Evolutionary conservation across 371 early-diverging fungal genomes (phyloP).

Genomic region (Vairimorpha apis): DNA sequence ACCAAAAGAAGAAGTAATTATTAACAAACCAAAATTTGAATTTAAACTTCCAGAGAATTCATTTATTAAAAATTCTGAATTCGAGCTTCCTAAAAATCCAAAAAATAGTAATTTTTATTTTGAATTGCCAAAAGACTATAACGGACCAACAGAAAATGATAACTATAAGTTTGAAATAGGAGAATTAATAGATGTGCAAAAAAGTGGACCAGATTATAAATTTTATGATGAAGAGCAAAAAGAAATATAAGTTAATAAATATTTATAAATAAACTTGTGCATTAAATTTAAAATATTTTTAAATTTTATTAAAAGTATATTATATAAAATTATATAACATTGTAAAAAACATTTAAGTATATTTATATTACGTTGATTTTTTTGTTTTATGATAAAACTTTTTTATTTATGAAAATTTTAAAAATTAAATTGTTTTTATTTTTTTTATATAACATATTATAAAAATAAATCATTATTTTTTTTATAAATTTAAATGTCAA

Average conservation of each 20-base stretch:
- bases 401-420: too few species aligned
- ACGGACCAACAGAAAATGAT: neutral
- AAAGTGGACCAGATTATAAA: conserved; percentile 22
- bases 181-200: conserved; percentile 9
- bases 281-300: too few species aligned
- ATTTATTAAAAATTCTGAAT: neutral
- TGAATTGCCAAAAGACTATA: neutral
- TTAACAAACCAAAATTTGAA: neutral
- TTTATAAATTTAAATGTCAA: too few species aligned
- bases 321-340: too few species aligned
- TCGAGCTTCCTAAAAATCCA: neutral
- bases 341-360: too few species aligned
- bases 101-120: neutral
- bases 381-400: neutral
- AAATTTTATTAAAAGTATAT: too few species aligned
- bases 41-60: neutral
- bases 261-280: too few species aligned
- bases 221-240: conserved; percentile 37
- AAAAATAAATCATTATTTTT: too few species aligned
- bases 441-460: too few species aligned
- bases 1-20: neutral
- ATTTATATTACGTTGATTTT: too few species aligned
- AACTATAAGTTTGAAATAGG: conserved; percentile 33
- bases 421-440: too few species aligned
- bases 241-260: conserved; percentile 23